Conservation (phyloP, 805 yeast species). For the Kazachstania viticola region DNA sequence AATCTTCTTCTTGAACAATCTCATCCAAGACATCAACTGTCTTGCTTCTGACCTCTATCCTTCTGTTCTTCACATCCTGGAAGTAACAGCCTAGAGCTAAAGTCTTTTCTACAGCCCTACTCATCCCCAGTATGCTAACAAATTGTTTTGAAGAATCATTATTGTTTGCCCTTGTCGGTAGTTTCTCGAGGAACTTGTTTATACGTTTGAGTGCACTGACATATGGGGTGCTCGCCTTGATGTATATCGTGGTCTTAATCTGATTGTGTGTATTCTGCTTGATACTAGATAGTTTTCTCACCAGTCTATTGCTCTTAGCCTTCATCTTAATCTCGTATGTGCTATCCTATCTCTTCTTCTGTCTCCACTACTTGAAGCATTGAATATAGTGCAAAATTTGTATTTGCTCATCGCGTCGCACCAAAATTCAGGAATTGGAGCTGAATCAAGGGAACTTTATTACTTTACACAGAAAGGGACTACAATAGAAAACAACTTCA, state of each 20-base stretch:
- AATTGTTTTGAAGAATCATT: conserved; percentile 31
- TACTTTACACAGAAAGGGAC: too few relatives aligned
- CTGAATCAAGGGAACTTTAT: too few relatives aligned
- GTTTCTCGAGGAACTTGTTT: conserved; percentile 37
- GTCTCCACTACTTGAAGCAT: too few relatives aligned
- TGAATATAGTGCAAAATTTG: too few relatives aligned
- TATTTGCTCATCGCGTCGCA: too few relatives aligned
- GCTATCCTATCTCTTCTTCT: conserved; percentile 5
- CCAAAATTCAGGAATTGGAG: too few relatives aligned
- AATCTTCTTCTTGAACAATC: conserved; percentile 26
- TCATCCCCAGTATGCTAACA: conserved; percentile 64
- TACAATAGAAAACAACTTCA: too few relatives aligned
- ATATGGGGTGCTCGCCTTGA: conserved; percentile 60
- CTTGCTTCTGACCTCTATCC: conserved; percentile 51
- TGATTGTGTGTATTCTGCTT: conserved; percentile 29
- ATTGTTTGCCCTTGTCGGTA: conserved; percentile 20
- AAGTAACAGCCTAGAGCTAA: conserved; percentile 53
- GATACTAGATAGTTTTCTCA: conserved; percentile 14
- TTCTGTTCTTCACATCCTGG: conserved; percentile 36
- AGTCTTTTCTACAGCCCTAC: conserved; percentile 54
- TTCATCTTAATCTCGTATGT: neutral
- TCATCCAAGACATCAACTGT: conserved; percentile 68
- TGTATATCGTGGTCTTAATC: conserved; percentile 40
- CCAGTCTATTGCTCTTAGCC: too few relatives aligned
- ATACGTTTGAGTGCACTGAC: conserved; percentile 62